Evolutionary conservation across 768 basidiomycete species (phyloP).

Genomic region (Asterophora lycoperdoides): DNA sequence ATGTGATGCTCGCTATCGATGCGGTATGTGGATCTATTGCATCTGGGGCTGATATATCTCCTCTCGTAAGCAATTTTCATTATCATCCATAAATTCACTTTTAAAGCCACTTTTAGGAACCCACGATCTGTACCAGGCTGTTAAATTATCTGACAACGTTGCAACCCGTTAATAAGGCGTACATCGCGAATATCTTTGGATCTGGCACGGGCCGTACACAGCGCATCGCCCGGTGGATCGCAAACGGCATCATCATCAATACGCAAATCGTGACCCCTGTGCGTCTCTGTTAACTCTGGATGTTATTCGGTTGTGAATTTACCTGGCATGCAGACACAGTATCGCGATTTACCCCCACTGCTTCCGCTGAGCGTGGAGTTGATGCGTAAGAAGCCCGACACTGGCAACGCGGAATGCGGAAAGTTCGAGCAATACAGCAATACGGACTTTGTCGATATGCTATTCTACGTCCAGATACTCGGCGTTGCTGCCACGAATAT

Average conservation of each 20-base stretch:
- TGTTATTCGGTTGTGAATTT: slow-evolving; percentile 6
- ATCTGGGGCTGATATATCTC: slow-evolving; percentile 22
- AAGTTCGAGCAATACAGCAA: slow-evolving; percentile 52
- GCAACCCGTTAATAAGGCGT: slow-evolving; percentile 45
- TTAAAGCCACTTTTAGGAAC: slow-evolving; percentile 36
- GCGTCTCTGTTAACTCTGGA: slow-evolving; percentile 7
- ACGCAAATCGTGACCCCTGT: slow-evolving; percentile 21
- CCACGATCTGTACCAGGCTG: slow-evolving; percentile 41
- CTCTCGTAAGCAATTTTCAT: slow-evolving; percentile 20
- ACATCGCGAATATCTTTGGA: slow-evolving; percentile 47
- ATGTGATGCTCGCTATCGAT: slow-evolving; percentile 46
- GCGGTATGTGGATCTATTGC: slow-evolving; percentile 40
- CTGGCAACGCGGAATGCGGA: slow-evolving; percentile 25
- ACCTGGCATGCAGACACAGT: slow-evolving; percentile 31
- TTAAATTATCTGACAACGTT: slow-evolving; percentile 36
- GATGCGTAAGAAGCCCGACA: slow-evolving; percentile 29
- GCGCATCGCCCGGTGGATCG: slow-evolving; percentile 56
- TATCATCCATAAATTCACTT: neutral
- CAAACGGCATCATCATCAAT: slow-evolving; percentile 43
- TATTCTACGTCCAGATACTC: slow-evolving; percentile 53
- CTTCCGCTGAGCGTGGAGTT: slow-evolving; percentile 47
- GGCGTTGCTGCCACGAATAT: slow-evolving; percentile 55
- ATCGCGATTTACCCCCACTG: slow-evolving; percentile 47
- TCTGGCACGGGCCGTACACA: slow-evolving; percentile 45
- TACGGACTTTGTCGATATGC: slow-evolving; percentile 60